Conservation (phyloP, 306 rosid genomes). For the Lablab purpureus region DNA sequence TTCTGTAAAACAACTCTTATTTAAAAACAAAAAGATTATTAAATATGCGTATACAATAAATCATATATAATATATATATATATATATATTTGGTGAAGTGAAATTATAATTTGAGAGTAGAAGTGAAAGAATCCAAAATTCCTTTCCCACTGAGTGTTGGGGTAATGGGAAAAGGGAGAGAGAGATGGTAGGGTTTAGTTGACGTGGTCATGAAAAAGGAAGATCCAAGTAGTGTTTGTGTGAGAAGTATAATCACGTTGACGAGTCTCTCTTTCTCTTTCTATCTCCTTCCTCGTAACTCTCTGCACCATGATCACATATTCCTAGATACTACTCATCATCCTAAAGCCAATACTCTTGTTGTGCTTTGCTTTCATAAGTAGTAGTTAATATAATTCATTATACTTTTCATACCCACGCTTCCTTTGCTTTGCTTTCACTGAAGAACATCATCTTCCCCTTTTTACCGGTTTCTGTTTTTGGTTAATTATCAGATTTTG, state of each 20-base stretch:
- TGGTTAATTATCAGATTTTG: neutral
- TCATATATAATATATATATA: too few relatives aligned
- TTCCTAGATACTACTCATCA: neutral
- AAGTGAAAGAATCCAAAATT: neutral
- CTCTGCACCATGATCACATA: neutral
- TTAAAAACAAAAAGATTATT: too few relatives aligned
- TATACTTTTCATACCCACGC: slow-evolving; percentile 11
- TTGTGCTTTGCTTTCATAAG: neutral
- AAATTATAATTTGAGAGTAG: too few relatives aligned
- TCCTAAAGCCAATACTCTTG: neutral
- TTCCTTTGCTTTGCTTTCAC: slow-evolving; percentile 28
- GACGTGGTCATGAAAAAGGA: slow-evolving; percentile 42
- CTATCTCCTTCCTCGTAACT: slow-evolving; percentile 13
- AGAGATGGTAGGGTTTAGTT: neutral
- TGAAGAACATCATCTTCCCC: neutral
- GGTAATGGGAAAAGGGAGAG: neutral
- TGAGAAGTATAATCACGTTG: slow-evolving; percentile 4
- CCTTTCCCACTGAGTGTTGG: neutral
- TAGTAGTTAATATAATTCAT: neutral
- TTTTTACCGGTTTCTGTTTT: neutral
- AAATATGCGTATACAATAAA: too few relatives aligned
- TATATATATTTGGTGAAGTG: too few relatives aligned
- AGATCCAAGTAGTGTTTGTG: neutral
- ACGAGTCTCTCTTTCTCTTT: slow-evolving; percentile 19
- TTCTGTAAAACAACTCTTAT: too few relatives aligned